Percentiles rank a stretch among this genome's conserved stretches.
These are phyloP conservation scores for Lactifluus rugatus DNA, from an alignment of 768 basidiomycete species.

Conservation along the genomic window DNA sequence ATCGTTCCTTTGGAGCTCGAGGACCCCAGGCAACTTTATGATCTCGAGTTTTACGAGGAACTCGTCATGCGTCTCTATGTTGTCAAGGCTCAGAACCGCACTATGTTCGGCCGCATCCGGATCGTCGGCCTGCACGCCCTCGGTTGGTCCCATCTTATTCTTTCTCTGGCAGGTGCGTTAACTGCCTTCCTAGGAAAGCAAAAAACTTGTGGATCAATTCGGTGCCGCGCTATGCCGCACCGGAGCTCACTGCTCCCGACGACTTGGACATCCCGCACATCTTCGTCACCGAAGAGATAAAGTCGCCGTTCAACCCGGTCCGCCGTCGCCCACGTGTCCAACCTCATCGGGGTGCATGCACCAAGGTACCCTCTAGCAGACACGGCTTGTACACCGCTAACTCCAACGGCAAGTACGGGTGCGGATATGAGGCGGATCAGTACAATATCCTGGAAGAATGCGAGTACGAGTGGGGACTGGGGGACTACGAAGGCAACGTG, in stretches of 20 bases:
- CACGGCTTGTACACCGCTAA: neutral
- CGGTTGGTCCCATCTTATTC: neutral
- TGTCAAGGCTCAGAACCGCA: neutral
- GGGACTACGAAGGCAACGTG: neutral
- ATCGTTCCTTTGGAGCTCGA: neutral
- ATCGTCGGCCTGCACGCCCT: neutral
- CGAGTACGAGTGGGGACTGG: neutral
- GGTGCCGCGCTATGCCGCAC: neutral
- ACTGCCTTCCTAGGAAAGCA: neutral
- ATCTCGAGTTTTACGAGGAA: neutral
- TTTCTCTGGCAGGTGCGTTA: neutral
- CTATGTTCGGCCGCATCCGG: neutral
- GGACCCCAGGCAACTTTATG: neutral
- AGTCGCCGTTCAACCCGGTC: neutral
- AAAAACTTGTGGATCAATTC: neutral
- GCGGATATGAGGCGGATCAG: too few species aligned
- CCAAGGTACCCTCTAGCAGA: neutral
- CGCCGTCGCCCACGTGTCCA: neutral
- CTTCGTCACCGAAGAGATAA: neutral
- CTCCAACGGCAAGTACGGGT: too few species aligned
- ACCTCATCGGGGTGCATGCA: neutral
- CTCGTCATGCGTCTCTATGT: neutral
- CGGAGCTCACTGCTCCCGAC: neutral
- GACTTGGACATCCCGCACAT: neutral
- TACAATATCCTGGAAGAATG: slow-evolving; percentile 1